Evolutionary conservation across 108 stramenopile genomes (phyloP), one percentile per base, ranked within the genome.

Genomic region (Cyclotella choctawhatcheeana): DNA sequence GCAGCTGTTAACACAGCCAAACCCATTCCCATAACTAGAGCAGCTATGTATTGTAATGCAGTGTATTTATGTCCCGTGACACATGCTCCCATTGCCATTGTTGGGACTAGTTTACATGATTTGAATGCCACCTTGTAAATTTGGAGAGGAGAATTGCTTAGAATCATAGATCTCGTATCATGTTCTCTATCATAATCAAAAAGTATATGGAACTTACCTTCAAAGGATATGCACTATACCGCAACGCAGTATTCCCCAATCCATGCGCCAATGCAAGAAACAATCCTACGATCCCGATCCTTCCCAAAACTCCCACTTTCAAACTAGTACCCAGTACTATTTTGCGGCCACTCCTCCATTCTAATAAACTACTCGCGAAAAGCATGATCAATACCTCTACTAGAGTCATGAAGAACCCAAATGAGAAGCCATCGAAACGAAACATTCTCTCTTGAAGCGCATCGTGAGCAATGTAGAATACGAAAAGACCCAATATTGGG

Each of bases 401-500:
- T 0, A 76, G 45, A 0, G 79, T 80, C 79, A 80, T 80, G 74
- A 80, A 80, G 37, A 75, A 80, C 1, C 79, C 79, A 25, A 59
- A 80, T 5, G 58, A 26, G 35, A 74, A 80, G 1, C 75, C 79
- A 7, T 70, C 74, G 54, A 27, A 61, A 17, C 74, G 74, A 54
- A 80, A 80, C 74, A 74, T 76, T 33, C 68, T 58, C 31, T 80
- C 79, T 50, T 80, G 79, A n/a, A 80, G 37, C 44, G 79, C 79
- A 37, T 80, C 79, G 34, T 80, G 79, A 7, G 31, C 44, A 13
- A 80, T 71, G 79, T 80, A 80, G 51, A 80, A 80, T 5, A 71
- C 20, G 40, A 80, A 80, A n/a, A 80, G 68, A 27, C 79, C 79
- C 14, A 68, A 18, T 0, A 76, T 54, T 18, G 74, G 66, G 13